These are phyloP conservation scores for Heracleum sosnowskyi DNA, from an alignment of 129 eudicot genomes.

Conservation along the genomic window DNA sequence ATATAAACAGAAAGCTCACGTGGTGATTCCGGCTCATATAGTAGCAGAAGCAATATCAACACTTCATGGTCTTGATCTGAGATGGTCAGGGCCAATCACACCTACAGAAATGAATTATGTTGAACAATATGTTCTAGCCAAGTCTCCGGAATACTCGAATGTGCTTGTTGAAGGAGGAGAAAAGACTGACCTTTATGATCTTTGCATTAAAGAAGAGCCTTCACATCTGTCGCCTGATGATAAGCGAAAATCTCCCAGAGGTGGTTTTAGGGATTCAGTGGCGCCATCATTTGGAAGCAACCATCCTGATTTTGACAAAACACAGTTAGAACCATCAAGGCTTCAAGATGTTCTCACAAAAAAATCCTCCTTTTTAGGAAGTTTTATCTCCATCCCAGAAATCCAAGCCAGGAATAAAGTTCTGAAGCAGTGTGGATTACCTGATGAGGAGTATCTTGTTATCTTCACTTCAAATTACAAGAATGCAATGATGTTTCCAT, in stretches of 20 bases:
- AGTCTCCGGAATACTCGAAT: conserved; percentile 60
- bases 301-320: conserved; percentile 49
- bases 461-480: conserved; percentile 48
- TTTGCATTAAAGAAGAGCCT: conserved; percentile 67
- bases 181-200: conserved; percentile 59
- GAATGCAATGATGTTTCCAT: conserved; percentile 50
- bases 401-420: conserved; percentile 72
- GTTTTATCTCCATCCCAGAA: conserved; percentile 70
- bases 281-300: conserved; percentile 28
- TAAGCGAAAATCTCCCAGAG: conserved; percentile 62
- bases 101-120: conserved; percentile 75
- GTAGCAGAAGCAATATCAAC: conserved; percentile 77
- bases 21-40: conserved; percentile 69
- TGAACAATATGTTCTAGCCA: conserved; percentile 64
- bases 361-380: conserved; percentile 51
- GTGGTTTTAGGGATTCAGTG: conserved; percentile 23
- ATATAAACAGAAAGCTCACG: conserved; percentile 37
- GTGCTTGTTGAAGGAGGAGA: conserved; percentile 74
- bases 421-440: conserved; percentile 57
- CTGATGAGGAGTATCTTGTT: conserved; percentile 67
- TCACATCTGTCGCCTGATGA: conserved; percentile 41
- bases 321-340: conserved; percentile 64
- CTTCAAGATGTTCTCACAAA: conserved; percentile 54
- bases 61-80: conserved; percentile 60
- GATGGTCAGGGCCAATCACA: conserved; percentile 80